Evolutionary conservation across 352 stramenopile genomes (phyloP).

Genomic region (Globisporangium middletonii): DNA sequence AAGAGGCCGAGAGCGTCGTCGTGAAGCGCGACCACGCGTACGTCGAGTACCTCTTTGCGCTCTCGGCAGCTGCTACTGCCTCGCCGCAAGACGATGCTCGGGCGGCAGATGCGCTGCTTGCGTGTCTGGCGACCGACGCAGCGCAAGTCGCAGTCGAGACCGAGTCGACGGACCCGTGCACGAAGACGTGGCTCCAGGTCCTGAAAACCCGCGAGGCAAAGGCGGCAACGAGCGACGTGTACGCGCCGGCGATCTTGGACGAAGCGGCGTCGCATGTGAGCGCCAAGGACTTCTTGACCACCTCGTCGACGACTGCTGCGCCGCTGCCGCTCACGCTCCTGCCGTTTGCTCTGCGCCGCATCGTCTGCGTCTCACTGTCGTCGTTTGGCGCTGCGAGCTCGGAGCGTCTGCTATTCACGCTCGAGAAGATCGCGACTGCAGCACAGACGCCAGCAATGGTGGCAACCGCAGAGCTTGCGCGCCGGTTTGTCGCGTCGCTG

Average conservation of each 20-base stretch:
- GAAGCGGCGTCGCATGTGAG: conserved; percentile 41
- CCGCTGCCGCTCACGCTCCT: conserved; percentile 28
- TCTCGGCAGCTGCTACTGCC: conserved; percentile 6
- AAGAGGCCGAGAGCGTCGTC: conserved; percentile 42
- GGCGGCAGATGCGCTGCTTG: conserved; percentile 22
- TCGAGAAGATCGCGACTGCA: conserved; percentile 47
- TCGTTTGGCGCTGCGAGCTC: conserved; percentile 32
- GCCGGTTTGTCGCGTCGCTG: conserved; percentile 49
- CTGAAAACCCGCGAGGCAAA: conserved; percentile 22
- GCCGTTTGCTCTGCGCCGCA: conserved; percentile 51
- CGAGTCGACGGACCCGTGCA: background rate
- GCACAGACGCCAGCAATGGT: conserved; percentile 5
- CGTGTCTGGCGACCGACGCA: conserved; percentile 19
- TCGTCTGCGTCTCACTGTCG: conserved; percentile 36
- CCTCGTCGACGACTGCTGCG: background rate
- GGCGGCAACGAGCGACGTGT: conserved; percentile 7
- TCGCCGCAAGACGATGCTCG: background rate
- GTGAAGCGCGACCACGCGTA: conserved; percentile 57
- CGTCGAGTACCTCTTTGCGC: conserved; percentile 47
- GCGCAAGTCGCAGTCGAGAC: background rate
- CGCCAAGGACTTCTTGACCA: conserved; percentile 42
- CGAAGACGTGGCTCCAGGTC: conserved; percentile 25
- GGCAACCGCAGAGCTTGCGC: conserved; percentile 23
- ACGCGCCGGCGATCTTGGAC: conserved; percentile 27
- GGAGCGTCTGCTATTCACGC: conserved; percentile 44